Base-by-base conservation (phyloP, 2,329 filamentous ascomycete genomes). In the Microdochium nivale region DNA sequence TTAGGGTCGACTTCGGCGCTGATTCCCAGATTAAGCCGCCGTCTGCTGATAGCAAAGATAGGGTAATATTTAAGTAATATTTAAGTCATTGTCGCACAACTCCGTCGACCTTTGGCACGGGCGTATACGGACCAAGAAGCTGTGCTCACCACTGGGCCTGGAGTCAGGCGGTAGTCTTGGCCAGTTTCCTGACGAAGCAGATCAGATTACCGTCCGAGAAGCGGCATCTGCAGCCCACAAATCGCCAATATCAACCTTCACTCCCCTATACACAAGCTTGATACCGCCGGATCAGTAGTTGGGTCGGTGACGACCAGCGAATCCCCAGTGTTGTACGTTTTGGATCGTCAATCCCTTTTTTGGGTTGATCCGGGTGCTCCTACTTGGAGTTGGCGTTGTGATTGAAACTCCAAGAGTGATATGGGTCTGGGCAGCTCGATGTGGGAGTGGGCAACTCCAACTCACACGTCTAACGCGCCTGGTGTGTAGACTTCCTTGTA, bases 241-340 rank as follows among this genome's bases (percentile, higher is more conserved):
- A n/a, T n/a, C n/a, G n/a, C n/a, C n/a, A 44, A 23, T 23, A 19
- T 16, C 16, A 19, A 19, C 40, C 16, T 44, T 19, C 19, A 19
- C 40, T 44, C 40, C 40, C 40, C 40, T 44, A 5, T 23, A 21
- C 10, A 23, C 19, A 44, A 44, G 40, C 40, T 44, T 23, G 40
- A 44, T 44, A 44, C 40, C 40, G 40, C 40, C 40, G 40, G 21
- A 44, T 23, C 40, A 44, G 40, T 44, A 44, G 40, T 44, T 44
- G 40, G 40, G 40, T 44, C 40, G 40, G 40, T 44, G 40, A 44
- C 40, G 40, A 44, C 40, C 40, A 44, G 40, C 40, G 40, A 44
- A 44, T 44, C 40, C 40, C 21, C 40, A 19, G 40, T 44, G 40
- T 44, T 44, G 40, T 44, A 44, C 40, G 40, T 44, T 44, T 44